A percentile compares a stretch with the other conserved stretches of the same genome.
Evolutionary conservation across 768 basidiomycete genomes (phyloP).

Genomic region (Mycena epipterygia): DNA sequence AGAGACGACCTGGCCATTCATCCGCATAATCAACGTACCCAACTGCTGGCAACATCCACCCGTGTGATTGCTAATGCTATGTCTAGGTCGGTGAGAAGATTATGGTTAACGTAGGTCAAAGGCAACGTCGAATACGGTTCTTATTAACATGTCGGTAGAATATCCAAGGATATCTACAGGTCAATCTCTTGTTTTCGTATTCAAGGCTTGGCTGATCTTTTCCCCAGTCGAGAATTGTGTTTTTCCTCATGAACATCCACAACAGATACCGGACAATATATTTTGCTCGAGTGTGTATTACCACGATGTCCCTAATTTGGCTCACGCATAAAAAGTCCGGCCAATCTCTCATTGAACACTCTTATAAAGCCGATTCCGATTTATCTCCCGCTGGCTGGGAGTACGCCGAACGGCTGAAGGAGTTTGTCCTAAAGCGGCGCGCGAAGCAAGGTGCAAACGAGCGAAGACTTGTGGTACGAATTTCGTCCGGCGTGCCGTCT

Average conservation of each 20-base stretch:
- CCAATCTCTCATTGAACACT: conserved; percentile 98
- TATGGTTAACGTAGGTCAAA: conserved; percentile 83
- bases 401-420: conserved; percentile 90
- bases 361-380: conserved; percentile 98
- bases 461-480: conserved; percentile 73
- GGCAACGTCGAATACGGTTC: not conserved
- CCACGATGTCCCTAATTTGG: conserved; percentile 13
- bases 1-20: conserved; percentile 92
- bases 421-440: conserved; percentile 90
- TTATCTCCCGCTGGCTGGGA: conserved; percentile 96
- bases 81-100: conserved; percentile 93
- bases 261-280: conserved; percentile 94
- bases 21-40: conserved; percentile 92
- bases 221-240: conserved; percentile 89
- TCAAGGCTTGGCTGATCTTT: conserved; percentile 7
- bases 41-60: not conserved
- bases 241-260: conserved; percentile 99
- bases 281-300: conserved; percentile 85
- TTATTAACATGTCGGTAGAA: conserved; percentile 57
- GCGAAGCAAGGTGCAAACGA: conserved; percentile 79
- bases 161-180: conserved; percentile 91
- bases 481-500: not conserved
- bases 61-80: not conserved
- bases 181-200: conserved; percentile 43
- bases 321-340: conserved; percentile 74